Conservation (phyloP, 257 asterid species). For the Nyctanthes arbortristis region DNA sequence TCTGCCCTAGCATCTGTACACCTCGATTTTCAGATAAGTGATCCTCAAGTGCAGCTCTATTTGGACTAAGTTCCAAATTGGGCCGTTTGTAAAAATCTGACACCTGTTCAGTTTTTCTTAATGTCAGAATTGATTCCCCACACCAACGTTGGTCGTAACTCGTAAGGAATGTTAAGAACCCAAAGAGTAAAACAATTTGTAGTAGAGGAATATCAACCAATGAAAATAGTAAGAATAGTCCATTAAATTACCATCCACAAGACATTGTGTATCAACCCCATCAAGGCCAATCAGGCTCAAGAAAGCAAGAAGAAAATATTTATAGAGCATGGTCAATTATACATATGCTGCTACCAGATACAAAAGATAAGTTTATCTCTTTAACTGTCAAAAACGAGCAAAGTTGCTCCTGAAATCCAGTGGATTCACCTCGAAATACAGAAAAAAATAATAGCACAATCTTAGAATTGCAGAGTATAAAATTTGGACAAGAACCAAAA, state of each 20-base stretch:
- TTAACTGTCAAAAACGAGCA: not conserved
- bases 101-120: conserved; percentile 52
- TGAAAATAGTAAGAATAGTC: not conserved
- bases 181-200: conserved; percentile 14
- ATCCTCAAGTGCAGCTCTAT: conserved; percentile 63
- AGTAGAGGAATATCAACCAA: conserved; percentile 20
- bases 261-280: not conserved
- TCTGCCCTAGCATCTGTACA: conserved; percentile 87
- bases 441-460: not conserved
- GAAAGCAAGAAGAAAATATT: not conserved
- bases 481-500: conserved; percentile 1
- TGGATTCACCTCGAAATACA: not conserved
- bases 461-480: not conserved
- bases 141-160: not conserved
- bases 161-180: conserved; percentile 14
- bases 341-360: not conserved
- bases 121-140: conserved; percentile 27
- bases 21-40: conserved; percentile 62
- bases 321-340: too few relatives aligned
- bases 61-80: conserved; percentile 73
- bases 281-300: not conserved
- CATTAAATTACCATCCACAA: conserved; percentile 1
- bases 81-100: conserved; percentile 87
- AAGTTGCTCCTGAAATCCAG: not conserved
- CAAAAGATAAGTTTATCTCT: not conserved